Percentiles rank a stretch among this genome's conserved stretches.
Conservation (phyloP, 163 green algal genomes). For the Chloromonas sp. region DNA sequence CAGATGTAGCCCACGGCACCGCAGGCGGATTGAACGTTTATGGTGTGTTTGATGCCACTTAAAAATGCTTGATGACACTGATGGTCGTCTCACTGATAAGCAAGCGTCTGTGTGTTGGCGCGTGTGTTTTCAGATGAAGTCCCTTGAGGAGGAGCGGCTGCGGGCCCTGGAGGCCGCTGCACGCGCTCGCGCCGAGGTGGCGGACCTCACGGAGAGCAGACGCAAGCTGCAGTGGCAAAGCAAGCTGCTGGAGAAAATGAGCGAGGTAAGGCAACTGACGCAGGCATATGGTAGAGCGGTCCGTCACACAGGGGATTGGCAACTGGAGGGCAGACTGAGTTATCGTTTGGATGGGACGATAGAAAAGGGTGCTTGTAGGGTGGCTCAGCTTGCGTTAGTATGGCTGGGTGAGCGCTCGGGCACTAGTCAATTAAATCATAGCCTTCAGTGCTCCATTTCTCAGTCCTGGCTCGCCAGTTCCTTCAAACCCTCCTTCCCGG, state of each 20-base stretch:
- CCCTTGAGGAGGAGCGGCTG: conserved; percentile 42
- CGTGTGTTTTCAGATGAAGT: conserved; percentile 23
- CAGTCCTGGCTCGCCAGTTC: too few species aligned
- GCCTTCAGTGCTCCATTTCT: too few species aligned
- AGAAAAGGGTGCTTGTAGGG: too few species aligned
- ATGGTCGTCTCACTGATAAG: too few species aligned
- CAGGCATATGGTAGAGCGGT: neutral
- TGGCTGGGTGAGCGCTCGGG: too few species aligned
- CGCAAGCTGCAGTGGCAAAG: conserved; percentile 52
- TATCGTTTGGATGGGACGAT: too few species aligned
- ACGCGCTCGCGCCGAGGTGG: conserved; percentile 36
- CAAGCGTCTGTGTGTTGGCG: too few species aligned
- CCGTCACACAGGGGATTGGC: neutral
- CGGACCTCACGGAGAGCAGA: conserved; percentile 40
- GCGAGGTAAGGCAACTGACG: conserved; percentile 28
- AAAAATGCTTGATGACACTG: too few species aligned
- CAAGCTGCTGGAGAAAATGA: conserved; percentile 56
- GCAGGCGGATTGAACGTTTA: neutral
- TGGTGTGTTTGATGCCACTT: neutral
- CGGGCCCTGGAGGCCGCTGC: conserved; percentile 40
- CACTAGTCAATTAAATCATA: too few species aligned
- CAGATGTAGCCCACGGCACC: neutral
- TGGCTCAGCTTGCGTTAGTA: too few species aligned
- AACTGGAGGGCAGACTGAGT: too few species aligned
- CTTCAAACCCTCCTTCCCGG: neutral